These are phyloP conservation scores for Leishmania aethiopica DNA, from an alignment of 208 protist species.

Conservation along the genomic window DNA sequence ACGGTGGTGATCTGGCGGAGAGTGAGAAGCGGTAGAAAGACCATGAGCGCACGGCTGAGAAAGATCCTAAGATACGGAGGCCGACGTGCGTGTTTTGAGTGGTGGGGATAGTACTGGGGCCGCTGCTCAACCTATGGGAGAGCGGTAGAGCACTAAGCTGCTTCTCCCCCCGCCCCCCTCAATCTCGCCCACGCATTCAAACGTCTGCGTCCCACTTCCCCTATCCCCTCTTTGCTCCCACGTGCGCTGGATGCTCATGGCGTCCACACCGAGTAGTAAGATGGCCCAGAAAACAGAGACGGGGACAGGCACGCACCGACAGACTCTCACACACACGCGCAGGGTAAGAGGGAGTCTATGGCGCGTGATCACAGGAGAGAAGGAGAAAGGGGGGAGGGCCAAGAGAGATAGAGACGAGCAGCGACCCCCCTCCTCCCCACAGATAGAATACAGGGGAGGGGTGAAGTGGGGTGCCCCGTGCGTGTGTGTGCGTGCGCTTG, in stretches of 20 bases:
- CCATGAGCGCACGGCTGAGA: neutral
- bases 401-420: neutral
- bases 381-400: neutral
- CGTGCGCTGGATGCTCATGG: neutral
- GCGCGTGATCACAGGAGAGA: neutral
- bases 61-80: neutral
- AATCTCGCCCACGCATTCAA: neutral
- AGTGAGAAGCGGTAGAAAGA: neutral
- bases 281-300: neutral
- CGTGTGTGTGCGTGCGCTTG: neutral
- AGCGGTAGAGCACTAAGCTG: neutral
- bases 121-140: neutral
- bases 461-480: too few species aligned
- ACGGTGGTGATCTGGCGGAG: neutral
- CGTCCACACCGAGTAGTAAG: too few species aligned
- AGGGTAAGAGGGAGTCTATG: neutral
- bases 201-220: neutral
- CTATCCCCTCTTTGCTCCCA: neutral
- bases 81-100: neutral
- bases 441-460: too few species aligned
- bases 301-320: neutral
- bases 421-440: neutral
- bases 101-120: neutral
- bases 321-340: neutral
- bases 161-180: neutral